phyloP scores from a whole-genome alignment of 1,284 basidiomycete species.

The Naganishia liquefaciens region DNA sequence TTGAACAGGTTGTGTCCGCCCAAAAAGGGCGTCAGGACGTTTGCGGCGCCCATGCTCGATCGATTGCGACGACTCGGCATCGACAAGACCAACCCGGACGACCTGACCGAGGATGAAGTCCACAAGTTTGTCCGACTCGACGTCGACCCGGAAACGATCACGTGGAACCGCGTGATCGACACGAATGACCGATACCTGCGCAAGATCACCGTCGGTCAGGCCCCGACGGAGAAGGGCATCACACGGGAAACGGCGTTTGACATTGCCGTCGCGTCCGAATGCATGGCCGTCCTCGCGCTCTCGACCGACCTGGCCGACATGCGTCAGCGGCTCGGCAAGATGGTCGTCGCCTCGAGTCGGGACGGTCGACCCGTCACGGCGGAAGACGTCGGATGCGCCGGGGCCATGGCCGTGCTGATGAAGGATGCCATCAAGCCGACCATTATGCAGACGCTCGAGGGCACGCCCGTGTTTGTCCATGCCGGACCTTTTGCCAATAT shows the following conservation, averaged over 20 bases:
- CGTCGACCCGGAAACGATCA: slow-evolving; percentile 86
- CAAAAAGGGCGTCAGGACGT: slow-evolving; percentile 92
- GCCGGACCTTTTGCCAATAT: slow-evolving; percentile 99
- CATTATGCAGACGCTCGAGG: slow-evolving; percentile 97
- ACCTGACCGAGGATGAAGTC: slow-evolving; percentile 90
- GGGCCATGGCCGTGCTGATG: slow-evolving; percentile 94
- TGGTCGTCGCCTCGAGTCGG: slow-evolving; percentile 97
- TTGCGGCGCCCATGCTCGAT: slow-evolving; percentile 94
- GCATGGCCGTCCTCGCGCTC: slow-evolving; percentile 96
- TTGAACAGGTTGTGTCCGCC: slow-evolving; percentile 89
- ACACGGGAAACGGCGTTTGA: slow-evolving; percentile 90
- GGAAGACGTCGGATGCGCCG: slow-evolving; percentile 93
- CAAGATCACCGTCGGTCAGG: slow-evolving; percentile 89
- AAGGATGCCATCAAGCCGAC: slow-evolving; percentile 99
- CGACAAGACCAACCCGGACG: slow-evolving; percentile 88
- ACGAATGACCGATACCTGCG: slow-evolving; percentile 97
- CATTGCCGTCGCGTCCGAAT: slow-evolving; percentile 95
- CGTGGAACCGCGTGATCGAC: slow-evolving; percentile 97
- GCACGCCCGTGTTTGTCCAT: slow-evolving; percentile 98
- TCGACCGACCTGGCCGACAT: slow-evolving; percentile 87
- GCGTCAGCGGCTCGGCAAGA: slow-evolving; percentile 82
- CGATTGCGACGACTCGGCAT: slow-evolving; percentile 94
- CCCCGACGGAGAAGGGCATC: slow-evolving; percentile 84
- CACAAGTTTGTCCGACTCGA: slow-evolving; percentile 87
- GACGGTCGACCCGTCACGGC: slow-evolving; percentile 89